Percentiles rank a stretch among this genome's conserved stretches.
These are phyloP conservation scores for Trichothecium roseum DNA, from an alignment of 2,329 filamentous ascomycete species.

Conservation along the genomic window DNA sequence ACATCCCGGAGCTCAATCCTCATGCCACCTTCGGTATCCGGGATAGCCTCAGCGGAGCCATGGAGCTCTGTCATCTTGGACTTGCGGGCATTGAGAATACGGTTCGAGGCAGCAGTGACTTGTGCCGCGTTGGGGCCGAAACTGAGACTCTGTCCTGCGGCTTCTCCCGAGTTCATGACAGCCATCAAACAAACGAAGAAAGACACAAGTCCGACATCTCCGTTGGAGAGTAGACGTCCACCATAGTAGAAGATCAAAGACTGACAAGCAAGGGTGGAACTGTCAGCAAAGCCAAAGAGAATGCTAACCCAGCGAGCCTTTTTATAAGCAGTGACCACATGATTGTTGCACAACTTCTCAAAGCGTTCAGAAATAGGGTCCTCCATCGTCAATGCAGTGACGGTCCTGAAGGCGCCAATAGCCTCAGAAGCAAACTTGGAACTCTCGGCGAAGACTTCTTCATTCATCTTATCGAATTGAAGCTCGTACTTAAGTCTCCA, in stretches of 20 bases:
- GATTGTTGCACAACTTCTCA: constrained; percentile 42
- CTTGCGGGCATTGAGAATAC: constrained; percentile 43
- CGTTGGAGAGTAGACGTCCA: constrained; percentile 41
- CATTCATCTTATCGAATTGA: constrained; percentile 60
- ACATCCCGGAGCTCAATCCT: constrained; percentile 46
- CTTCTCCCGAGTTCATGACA: constrained; percentile 56
- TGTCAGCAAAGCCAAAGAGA: constrained; percentile 61
- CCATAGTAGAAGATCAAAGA: constrained; percentile 60
- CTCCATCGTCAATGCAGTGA: constrained; percentile 60
- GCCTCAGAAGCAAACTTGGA: constrained; percentile 67
- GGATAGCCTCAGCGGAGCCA: constrained; percentile 23
- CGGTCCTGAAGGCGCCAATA: constrained; percentile 64
- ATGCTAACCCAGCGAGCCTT: constrained; percentile 53
- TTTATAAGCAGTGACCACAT: constrained; percentile 48
- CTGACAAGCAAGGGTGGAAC: constrained; percentile 50
- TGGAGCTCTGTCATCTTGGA: constrained; percentile 24
- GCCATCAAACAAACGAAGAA: constrained; percentile 55
- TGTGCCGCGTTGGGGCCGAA: constrained; percentile 56
- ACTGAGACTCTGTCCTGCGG: constrained; percentile 55
- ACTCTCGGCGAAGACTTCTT: constrained; percentile 57
- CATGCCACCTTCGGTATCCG: constrained; percentile 36
- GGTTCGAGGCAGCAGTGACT: constrained; percentile 47
- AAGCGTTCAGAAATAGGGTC: constrained; percentile 54
- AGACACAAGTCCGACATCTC: constrained; percentile 33
- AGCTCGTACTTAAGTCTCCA: constrained; percentile 47